Evolutionary conservation across 2,329 filamentous ascomycete species (phyloP).

Genomic region (Aspergillus aculeatinus): DNA sequence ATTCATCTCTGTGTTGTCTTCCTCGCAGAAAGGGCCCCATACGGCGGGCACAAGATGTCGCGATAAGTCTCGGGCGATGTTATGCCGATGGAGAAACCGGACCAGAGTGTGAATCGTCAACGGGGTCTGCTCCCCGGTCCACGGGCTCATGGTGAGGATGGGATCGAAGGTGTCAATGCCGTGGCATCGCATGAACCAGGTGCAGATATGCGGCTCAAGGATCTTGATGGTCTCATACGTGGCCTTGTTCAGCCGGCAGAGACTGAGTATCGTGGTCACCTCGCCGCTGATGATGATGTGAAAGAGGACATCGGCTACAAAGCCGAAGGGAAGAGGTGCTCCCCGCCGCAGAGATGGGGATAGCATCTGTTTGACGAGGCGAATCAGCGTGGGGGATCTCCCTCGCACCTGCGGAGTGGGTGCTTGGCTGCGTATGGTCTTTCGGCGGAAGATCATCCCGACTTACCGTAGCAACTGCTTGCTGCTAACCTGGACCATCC

Average conservation of each 20-base stretch:
- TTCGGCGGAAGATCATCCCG: conserved; percentile 9
- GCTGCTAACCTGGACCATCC: background rate
- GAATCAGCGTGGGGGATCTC: conserved; percentile 12
- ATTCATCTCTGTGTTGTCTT: conserved; percentile 25
- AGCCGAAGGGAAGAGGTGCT: conserved; percentile 20
- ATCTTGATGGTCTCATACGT: conserved; percentile 28
- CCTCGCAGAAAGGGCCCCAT: conserved; percentile 28
- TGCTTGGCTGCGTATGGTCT: conserved; percentile 4
- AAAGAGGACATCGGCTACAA: conserved; percentile 30
- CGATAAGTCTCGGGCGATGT: conserved; percentile 22
- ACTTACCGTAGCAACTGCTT: conserved; percentile 4
- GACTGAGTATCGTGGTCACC: conserved; percentile 20
- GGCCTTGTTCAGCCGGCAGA: conserved; percentile 28
- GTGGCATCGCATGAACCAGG: conserved; percentile 36
- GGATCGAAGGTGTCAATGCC: conserved; percentile 60
- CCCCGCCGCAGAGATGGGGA: conserved; percentile 10
- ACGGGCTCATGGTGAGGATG: conserved; percentile 48
- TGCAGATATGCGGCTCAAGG: conserved; percentile 28
- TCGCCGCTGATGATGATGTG: conserved; percentile 30
- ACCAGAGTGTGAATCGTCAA: conserved; percentile 26
- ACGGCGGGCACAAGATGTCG: conserved; percentile 27
- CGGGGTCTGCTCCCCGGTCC: conserved; percentile 21
- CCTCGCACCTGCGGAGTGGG: conserved; percentile 3
- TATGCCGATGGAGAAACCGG: conserved; percentile 24
- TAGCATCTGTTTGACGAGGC: conserved; percentile 11